Base-by-base conservation (phyloP, 306 rosid genomes). In the Sicyos edulis region DNA sequence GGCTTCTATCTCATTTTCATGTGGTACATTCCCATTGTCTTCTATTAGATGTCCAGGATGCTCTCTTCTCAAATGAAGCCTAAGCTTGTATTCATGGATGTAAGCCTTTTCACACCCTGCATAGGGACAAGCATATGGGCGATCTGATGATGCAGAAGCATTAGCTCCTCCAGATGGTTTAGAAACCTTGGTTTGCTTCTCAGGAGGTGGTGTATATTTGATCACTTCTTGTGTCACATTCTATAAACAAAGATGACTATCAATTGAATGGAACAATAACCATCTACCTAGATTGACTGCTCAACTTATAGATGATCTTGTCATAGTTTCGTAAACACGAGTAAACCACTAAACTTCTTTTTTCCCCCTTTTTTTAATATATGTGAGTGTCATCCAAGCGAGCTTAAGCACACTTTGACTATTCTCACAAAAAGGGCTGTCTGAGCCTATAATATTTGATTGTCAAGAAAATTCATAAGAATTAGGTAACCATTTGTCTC, bases 51-150 rank as follows among this genome's bases (percentile, higher is more conserved):
- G 96, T 19, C 88, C 97, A 5, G 96, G 99, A 79, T 93, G 99
- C 80, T 87, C 96, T 82, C 92, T 87, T 83, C 90, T 88, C 52
- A 90, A 80, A 86, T 92, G 98, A 72, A 88, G 93, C 67, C 84
- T 92, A 70, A 92, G 97, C 85, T 92, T 92, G 90, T 92, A 88
- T 80, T 88, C 96, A 49, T 92, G 98, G 76, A 92, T 88, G 81
- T 88, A 92, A 9, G 96, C 96, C 72, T 92, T 92, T 67, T 87
- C 96, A 56, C 98, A 90, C 69, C 96, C 99, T 62, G 88, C 97
- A 29, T 93, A 93, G 19, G 97, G 96, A 73, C 99, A 93, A 19
- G 92, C 92, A 49, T 84, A 87, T 15, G 99, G 97, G 45, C 96
- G 96, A 74, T 93, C 99, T 8, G 96, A 91, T 6, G 97, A 88